Percentiles rank a stretch among this genome's conserved stretches.
These are phyloP conservation scores for Trichosanthes cucumerina DNA, from an alignment of 306 rosid species.

Conservation along the genomic window DNA sequence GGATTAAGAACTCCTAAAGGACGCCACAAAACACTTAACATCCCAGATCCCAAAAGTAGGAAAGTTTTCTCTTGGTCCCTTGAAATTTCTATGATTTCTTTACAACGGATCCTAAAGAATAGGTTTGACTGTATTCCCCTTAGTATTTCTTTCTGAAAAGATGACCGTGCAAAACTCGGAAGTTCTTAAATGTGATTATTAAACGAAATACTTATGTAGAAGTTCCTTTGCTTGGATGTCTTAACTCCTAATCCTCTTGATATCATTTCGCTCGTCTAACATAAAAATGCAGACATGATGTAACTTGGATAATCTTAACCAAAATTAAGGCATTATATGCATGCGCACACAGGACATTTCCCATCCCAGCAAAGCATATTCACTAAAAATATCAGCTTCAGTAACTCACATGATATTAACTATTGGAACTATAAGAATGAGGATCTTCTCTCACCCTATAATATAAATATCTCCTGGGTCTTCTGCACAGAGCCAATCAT, in stretches of 20 bases:
- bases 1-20: background rate
- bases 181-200: background rate
- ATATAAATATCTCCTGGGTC: slow-evolving; percentile 76
- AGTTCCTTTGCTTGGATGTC: background rate
- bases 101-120: background rate
- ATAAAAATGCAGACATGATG: background rate
- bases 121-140: background rate
- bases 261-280: background rate
- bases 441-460: slow-evolving; percentile 54
- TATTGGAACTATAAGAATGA: background rate
- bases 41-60: background rate
- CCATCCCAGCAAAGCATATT: background rate
- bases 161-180: background rate
- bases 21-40: background rate
- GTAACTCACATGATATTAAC: background rate
- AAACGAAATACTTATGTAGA: background rate
- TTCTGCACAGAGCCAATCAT: slow-evolving; percentile 68
- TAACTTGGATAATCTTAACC: background rate
- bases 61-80: background rate
- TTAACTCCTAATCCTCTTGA: background rate
- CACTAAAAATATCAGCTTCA: background rate
- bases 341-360: background rate
- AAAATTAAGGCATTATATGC: background rate
- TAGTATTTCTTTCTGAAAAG: background rate
- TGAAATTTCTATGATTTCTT: background rate